Evolutionary conservation across 495 filamentous ascomycete species (phyloP), one percentile per base, ranked within the genome.

Genomic region (Penicillium pulvis): DNA sequence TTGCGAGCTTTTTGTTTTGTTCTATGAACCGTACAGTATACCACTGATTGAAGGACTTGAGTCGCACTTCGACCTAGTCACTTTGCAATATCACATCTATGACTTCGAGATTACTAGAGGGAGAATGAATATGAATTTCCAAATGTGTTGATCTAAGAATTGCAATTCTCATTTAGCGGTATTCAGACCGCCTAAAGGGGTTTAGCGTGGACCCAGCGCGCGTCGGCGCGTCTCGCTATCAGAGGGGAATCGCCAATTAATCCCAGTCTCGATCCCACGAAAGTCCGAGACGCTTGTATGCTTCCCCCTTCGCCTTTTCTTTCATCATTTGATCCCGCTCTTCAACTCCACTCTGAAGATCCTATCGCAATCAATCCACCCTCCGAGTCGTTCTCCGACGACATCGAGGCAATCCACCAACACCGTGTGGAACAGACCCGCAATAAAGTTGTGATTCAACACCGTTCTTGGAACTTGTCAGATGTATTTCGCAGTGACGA

Each of bases 401-500:
- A 90, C 41, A 55, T 90, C 50, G 83, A 86, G 62, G 85, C 83
- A 19, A 72, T 87, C 26, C 66, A 85, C 53, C 59, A 76, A 4
- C 64, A 79, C 41, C 68, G 76, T n/a, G 65, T 71, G 45, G 84
- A 89, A 59, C 77, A 73, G 46, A 76, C 76, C 26, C 73, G 71
- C 51, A 82, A 86, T 59, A 83, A 75, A 53, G 76, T 86, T 31
- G 85, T 89, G 12, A 87, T 90, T 44, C 86, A 86, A 61, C 82
- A 89, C 63, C 76, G 87, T 30, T 71, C 79, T 39, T 87, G 83
- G 80, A 75, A 81, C 53, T 63, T 80, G 16, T 75, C 72, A 19
- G 85, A 88, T 58, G 77, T 80, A 9, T 90, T 89, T 68, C 77
- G 81, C 52, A 89, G 84, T 58, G 85, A 87, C 62, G 84, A 85